A percentile compares a stretch with the other conserved stretches of the same genome.
Evolutionary conservation across 768 basidiomycete species (phyloP).

Genomic region (Fibroporia radiculosa): DNA sequence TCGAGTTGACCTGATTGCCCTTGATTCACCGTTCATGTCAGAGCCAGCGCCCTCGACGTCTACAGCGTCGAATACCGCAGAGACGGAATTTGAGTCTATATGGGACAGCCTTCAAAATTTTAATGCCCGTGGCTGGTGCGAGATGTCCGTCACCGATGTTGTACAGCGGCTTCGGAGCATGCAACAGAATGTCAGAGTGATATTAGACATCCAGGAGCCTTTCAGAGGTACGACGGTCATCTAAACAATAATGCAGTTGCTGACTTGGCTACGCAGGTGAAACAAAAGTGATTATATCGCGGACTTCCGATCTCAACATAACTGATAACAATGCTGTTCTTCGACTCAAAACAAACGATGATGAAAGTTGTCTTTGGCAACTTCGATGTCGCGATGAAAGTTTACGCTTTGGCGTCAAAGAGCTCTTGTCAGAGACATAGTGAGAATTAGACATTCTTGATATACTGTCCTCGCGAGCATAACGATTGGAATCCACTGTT

Average conservation of each 20-base stretch:
- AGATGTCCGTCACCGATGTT: slow-evolving; percentile 43
- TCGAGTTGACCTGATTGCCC: slow-evolving; percentile 55
- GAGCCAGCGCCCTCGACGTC: slow-evolving; percentile 27
- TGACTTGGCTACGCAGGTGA: slow-evolving; percentile 40
- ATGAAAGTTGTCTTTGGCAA: slow-evolving; percentile 68
- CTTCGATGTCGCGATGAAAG: slow-evolving; percentile 44
- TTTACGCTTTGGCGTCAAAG: slow-evolving; percentile 38
- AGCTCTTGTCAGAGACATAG: slow-evolving; percentile 24
- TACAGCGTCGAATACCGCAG: slow-evolving; percentile 7
- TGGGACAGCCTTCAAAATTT: slow-evolving; percentile 48
- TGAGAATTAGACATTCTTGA: too few species aligned
- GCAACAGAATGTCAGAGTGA: slow-evolving; percentile 38
- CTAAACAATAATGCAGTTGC: slow-evolving; percentile 1
- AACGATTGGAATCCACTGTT: too few species aligned
- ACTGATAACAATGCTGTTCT: slow-evolving; percentile 29
- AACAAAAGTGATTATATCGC: slow-evolving; percentile 46
- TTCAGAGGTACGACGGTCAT: slow-evolving; percentile 41
- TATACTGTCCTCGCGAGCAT: too few species aligned
- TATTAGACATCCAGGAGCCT: slow-evolving; percentile 46
- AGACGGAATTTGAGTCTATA: slow-evolving; percentile 41
- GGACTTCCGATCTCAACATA: not conserved
- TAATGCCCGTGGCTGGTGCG: slow-evolving; percentile 60
- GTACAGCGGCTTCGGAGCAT: slow-evolving; percentile 46
- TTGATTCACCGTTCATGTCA: slow-evolving; percentile 63
- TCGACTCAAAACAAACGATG: slow-evolving; percentile 52